Evolutionary conservation across 768 basidiomycete species (phyloP).

Genomic region (Leccinum rimulosum): DNA sequence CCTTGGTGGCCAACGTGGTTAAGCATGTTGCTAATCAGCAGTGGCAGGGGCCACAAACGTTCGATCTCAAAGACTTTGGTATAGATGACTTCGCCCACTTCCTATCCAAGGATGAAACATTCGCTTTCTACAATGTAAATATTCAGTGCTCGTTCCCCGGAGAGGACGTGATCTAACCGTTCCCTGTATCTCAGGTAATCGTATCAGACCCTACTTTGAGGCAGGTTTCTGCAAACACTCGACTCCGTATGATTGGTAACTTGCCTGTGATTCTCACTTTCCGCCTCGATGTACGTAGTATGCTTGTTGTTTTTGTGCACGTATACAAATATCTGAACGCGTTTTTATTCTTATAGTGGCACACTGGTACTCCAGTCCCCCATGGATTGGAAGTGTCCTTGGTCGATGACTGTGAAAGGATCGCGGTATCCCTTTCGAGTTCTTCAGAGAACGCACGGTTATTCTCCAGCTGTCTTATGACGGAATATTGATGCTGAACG

Average conservation of each 20-base stretch:
- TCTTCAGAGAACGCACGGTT: background rate
- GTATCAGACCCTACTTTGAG: constrained; percentile 9
- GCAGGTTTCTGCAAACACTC: constrained; percentile 4
- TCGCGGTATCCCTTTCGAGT: background rate
- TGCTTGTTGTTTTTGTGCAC: background rate
- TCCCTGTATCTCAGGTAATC: background rate
- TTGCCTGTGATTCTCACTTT: background rate
- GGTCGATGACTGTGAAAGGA: background rate
- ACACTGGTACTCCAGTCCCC: background rate
- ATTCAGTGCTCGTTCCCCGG: background rate
- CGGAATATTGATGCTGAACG: background rate
- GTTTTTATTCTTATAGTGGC: background rate
- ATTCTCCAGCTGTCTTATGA: background rate
- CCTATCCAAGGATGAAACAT: background rate
- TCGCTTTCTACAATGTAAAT: constrained; percentile 4
- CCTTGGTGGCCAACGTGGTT: constrained; percentile 8
- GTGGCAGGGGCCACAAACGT: background rate
- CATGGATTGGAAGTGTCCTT: constrained; percentile 4
- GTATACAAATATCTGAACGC: background rate
- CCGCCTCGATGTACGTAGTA: background rate
- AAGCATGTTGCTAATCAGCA: background rate
- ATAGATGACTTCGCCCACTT: constrained; percentile 1
- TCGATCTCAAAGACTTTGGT: background rate
- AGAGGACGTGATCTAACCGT: background rate
- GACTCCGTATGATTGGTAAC: constrained; percentile 5